Percentiles rank a stretch among this genome's conserved stretches.
Evolutionary conservation across 805 yeast genomes (phyloP).

Genomic region (Phaffomyces opuntiae): DNA sequence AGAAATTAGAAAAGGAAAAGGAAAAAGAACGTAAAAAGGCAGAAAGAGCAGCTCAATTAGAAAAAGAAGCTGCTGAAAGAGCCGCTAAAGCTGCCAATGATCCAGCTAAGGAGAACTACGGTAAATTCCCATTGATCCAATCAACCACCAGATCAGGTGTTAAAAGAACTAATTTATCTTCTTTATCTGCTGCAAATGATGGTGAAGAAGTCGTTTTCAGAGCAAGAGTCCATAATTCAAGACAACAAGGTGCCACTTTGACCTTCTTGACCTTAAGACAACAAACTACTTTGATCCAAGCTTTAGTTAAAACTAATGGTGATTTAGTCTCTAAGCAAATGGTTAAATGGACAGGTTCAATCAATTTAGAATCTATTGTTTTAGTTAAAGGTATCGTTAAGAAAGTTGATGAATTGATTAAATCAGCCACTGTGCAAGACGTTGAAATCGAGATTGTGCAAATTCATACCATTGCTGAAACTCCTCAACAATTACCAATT

Average conservation of each 20-base stretch:
- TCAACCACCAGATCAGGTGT: conserved; percentile 63
- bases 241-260: conserved; percentile 96
- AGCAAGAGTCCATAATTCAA: conserved; percentile 88
- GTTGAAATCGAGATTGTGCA: conserved; percentile 75
- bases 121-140: conserved; percentile 82
- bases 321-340: conserved; percentile 82
- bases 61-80: conserved; percentile 66
- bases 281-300: conserved; percentile 78
- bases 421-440: conserved; percentile 86
- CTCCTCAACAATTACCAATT: conserved; percentile 90
- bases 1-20: conserved; percentile 87
- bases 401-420: conserved; percentile 81
- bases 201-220: conserved; percentile 79
- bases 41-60: conserved; percentile 83
- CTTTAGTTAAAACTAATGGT: conserved; percentile 68
- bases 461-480: conserved; percentile 71
- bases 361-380: conserved; percentile 86
- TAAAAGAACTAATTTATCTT: conserved; percentile 50
- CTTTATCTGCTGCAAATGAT: conserved; percentile 53
- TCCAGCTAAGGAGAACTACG: conserved; percentile 82
- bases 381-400: conserved; percentile 79
- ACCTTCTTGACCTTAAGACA: conserved; percentile 88
- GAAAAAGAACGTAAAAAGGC: conserved; percentile 92
- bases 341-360: conserved; percentile 91
- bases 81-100: conserved; percentile 73